These are phyloP conservation scores for Fusarium nurragi DNA, from an alignment of 2,329 filamentous ascomycete genomes.

Conservation along the genomic window DNA sequence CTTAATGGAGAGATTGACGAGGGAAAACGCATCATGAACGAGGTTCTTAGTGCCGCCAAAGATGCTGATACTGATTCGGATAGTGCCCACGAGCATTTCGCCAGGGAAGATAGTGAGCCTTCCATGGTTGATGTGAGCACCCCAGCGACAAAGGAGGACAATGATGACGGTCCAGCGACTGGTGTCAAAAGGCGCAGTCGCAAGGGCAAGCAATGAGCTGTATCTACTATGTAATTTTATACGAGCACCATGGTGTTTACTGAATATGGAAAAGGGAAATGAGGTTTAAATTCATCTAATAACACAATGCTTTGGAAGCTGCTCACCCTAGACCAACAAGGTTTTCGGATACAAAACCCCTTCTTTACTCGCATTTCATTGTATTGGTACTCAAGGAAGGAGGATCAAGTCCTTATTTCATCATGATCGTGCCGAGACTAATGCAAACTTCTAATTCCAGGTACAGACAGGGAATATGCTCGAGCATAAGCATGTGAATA, in stretches of 20 bases:
- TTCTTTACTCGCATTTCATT: not conserved
- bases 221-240: constrained; percentile 23
- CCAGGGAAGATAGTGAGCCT: constrained; percentile 2
- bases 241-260: constrained; percentile 3
- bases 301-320: not conserved
- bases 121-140: constrained; percentile 24
- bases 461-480: not conserved
- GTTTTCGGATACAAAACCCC: not conserved
- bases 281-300: constrained; percentile 4
- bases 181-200: constrained; percentile 41
- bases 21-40: constrained; percentile 74
- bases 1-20: constrained; percentile 86
- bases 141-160: constrained; percentile 19
- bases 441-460: not conserved
- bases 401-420: not conserved
- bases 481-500: not conserved
- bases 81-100: constrained; percentile 11
- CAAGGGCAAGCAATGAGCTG: constrained; percentile 41
- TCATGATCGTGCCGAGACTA: not conserved
- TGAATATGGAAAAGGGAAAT: constrained; percentile 18
- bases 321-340: not conserved
- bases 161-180: constrained; percentile 36
- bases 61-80: constrained; percentile 28
- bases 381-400: not conserved
- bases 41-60: constrained; percentile 59